phyloP scores from a whole-genome alignment of 805 yeast genomes.

The Suhomyces sp. region DNA sequence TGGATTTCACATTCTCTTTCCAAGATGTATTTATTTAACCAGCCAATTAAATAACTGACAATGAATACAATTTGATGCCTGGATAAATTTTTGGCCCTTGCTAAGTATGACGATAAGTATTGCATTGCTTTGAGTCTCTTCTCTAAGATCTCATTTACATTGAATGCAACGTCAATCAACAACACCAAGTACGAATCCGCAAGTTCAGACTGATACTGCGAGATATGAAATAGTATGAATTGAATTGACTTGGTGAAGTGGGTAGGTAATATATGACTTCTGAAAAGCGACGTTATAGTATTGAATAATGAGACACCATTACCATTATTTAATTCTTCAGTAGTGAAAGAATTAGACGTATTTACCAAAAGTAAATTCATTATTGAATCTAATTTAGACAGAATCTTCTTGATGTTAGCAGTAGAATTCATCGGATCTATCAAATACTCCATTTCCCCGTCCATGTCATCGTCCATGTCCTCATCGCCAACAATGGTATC shows the following conservation, averaged over 20 bases:
- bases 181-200: constrained; percentile 82
- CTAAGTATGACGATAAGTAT: constrained; percentile 84
- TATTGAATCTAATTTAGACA: constrained; percentile 70
- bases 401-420: constrained; percentile 49
- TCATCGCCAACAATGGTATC: constrained; percentile 22
- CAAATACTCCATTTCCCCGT: constrained; percentile 46
- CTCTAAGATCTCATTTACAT: constrained; percentile 63
- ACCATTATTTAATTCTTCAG: constrained; percentile 53
- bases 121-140: constrained; percentile 87
- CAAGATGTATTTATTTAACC: constrained; percentile 76
- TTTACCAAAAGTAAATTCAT: constrained; percentile 55
- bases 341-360: constrained; percentile 48
- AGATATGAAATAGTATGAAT: constrained; percentile 72
- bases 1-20: constrained; percentile 85
- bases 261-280: constrained; percentile 82
- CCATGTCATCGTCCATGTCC: constrained; percentile 24
- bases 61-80: constrained; percentile 76
- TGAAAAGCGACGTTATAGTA: constrained; percentile 72
- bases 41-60: constrained; percentile 73
- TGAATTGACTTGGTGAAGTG: constrained; percentile 89
- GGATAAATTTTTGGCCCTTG: constrained; percentile 75
- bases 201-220: constrained; percentile 79
- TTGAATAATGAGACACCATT: constrained; percentile 68
- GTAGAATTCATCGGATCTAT: constrained; percentile 39
- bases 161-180: constrained; percentile 79